Percentiles rank a stretch among this genome's conserved stretches.
These are phyloP conservation scores for Pilaira anomala DNA, from an alignment of 192 early-diverging fungal genomes.

Conservation along the genomic window DNA sequence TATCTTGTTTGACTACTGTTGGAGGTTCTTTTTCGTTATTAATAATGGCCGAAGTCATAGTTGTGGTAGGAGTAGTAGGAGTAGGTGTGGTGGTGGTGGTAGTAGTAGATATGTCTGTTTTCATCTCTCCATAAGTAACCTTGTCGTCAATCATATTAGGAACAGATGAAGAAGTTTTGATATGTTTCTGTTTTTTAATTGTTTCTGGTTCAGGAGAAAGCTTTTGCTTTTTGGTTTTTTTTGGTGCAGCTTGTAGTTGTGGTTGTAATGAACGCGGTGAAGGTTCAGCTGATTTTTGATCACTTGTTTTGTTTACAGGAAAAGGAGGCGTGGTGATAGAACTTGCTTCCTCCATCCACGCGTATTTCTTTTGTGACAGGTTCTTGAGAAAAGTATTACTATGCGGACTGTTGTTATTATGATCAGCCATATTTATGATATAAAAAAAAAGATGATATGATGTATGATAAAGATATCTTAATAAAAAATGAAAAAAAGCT, in stretches of 20 bases:
- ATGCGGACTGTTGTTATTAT: conserved; percentile 7
- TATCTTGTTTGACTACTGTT: neutral
- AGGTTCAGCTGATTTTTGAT: too few species aligned
- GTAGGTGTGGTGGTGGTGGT: too few species aligned
- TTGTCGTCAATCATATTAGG: too few species aligned
- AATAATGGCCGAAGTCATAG: too few species aligned
- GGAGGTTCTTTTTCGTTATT: too few species aligned
- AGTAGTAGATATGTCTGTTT: too few species aligned
- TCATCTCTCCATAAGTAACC: too few species aligned
- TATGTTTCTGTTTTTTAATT: neutral
- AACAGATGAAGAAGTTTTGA: neutral
- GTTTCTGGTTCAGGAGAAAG: conserved; percentile 15
- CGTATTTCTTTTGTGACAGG: conserved; percentile 35
- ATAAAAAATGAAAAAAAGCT: too few species aligned
- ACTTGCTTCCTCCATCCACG: conserved; percentile 31
- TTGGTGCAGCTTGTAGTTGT: neutral
- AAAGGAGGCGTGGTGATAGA: conserved; percentile 2
- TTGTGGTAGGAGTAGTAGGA: too few species aligned
- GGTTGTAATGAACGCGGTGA: neutral
- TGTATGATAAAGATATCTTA: too few species aligned
- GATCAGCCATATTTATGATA: conserved; percentile 16
- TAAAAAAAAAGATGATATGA: too few species aligned
- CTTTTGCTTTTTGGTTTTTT: conserved; percentile 9
- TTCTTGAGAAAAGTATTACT: conserved; percentile 28
- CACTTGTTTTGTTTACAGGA: neutral